Evolutionary conservation across 140 eudicot genomes (phyloP).

Genomic region (Flaveria floridana): DNA sequence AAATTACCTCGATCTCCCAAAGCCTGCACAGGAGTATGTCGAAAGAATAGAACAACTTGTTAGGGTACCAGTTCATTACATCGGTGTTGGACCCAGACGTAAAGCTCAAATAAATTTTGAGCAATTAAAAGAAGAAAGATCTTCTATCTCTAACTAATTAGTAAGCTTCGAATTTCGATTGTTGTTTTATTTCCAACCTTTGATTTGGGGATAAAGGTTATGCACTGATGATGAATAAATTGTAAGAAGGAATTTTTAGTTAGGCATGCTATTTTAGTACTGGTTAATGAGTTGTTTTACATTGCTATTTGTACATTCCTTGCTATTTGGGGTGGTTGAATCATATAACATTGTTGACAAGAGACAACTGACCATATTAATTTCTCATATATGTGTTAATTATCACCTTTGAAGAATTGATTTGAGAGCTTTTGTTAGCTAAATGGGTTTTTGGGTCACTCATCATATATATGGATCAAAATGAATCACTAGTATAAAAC

Average conservation of each 20-base stretch:
- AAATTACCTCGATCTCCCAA: slow-evolving; percentile 71
- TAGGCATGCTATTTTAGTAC: too few species aligned
- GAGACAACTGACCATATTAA: not conserved
- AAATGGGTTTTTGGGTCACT: not conserved
- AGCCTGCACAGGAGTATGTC: slow-evolving; percentile 72
- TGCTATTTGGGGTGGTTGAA: not conserved
- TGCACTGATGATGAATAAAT: slow-evolving; percentile 22
- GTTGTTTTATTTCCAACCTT: slow-evolving; percentile 24
- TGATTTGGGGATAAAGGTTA: slow-evolving; percentile 6
- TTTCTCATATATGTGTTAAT: too few species aligned
- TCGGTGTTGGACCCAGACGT: slow-evolving; percentile 95
- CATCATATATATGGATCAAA: not conserved
- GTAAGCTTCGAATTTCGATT: slow-evolving; percentile 1
- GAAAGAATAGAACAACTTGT: slow-evolving; percentile 89
- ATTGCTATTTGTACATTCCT: not conserved
- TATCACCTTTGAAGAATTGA: too few species aligned
- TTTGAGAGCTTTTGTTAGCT: not conserved
- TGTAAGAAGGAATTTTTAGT: not conserved
- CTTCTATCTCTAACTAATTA: slow-evolving; percentile 3
- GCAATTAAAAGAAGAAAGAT: not conserved
- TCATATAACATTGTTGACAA: not conserved
- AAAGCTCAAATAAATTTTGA: slow-evolving; percentile 70
- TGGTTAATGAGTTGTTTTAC: not conserved
- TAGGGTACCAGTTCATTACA: slow-evolving; percentile 86
- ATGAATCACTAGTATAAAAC: too few species aligned